These are phyloP conservation scores for Leccinum rimulosum DNA, from an alignment of 768 basidiomycete genomes.

Conservation along the genomic window DNA sequence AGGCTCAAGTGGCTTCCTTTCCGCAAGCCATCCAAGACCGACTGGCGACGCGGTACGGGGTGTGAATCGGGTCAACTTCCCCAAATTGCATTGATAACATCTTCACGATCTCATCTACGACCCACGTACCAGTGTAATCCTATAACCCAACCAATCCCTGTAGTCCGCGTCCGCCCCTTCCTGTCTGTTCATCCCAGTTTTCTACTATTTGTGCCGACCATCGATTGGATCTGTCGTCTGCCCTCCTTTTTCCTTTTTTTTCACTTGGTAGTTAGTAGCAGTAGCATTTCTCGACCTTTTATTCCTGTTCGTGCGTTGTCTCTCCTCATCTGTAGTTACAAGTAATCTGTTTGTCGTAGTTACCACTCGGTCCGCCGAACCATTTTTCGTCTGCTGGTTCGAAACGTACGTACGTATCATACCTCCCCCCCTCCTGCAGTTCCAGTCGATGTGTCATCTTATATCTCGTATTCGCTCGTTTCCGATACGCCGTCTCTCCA, in stretches of 20 bases:
- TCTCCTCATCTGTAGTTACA: slow-evolving; percentile 32
- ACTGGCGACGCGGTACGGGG: slow-evolving; percentile 81
- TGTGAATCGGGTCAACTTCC: slow-evolving; percentile 44
- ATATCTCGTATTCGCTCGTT: slow-evolving; percentile 6
- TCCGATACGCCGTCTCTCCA: not conserved
- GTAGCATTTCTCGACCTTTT: slow-evolving; percentile 20
- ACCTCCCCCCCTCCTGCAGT: slow-evolving; percentile 3
- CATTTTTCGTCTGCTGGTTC: slow-evolving; percentile 22
- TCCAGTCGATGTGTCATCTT: not conserved
- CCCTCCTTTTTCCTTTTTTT: not conserved
- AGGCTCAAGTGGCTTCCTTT: slow-evolving; percentile 75
- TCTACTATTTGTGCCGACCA: slow-evolving; percentile 30
- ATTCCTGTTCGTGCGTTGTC: slow-evolving; percentile 23
- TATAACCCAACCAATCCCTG: slow-evolving; percentile 12
- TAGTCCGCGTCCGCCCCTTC: slow-evolving; percentile 9
- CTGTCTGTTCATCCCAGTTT: slow-evolving; percentile 20
- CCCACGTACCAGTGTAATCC: slow-evolving; percentile 10
- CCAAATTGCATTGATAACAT: not conserved
- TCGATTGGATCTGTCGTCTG: slow-evolving; percentile 22
- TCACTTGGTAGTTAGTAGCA: slow-evolving; percentile 24
- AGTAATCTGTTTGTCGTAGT: slow-evolving; percentile 25
- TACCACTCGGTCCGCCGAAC: slow-evolving; percentile 32
- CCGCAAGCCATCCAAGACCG: slow-evolving; percentile 89
- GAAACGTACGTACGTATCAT: slow-evolving; percentile 12
- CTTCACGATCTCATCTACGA: slow-evolving; percentile 18